Evolutionary conservation across 2,329 filamentous ascomycete species (phyloP).

Genomic region (Talaromyces amestolkiae): DNA sequence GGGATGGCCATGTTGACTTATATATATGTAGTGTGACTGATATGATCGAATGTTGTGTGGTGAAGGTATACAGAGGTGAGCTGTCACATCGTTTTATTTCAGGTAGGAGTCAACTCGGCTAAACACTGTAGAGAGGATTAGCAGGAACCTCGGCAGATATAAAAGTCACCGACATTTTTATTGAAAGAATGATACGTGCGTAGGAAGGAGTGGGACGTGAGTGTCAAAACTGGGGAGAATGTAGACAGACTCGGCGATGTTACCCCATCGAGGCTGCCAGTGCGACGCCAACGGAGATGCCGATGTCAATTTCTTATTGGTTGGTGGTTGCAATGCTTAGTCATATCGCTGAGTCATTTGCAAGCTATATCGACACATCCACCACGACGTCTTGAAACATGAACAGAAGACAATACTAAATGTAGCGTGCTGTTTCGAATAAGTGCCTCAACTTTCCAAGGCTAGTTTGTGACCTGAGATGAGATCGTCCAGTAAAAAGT

Average conservation of each 20-base stretch:
- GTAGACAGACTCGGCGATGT: not conserved
- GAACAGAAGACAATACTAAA: no score
- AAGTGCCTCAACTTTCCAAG: no score
- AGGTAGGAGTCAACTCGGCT: not conserved
- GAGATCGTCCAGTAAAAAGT: not conserved
- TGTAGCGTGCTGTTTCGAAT: no score
- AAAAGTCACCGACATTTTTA: not conserved
- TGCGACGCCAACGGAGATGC: not conserved
- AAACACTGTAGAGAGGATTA: no score
- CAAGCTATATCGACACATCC: not conserved
- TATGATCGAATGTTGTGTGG: not conserved
- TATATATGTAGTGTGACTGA: not conserved
- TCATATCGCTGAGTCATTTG: conserved; percentile 11
- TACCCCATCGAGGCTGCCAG: not conserved
- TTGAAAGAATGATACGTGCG: not conserved
- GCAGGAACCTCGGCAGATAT: not conserved
- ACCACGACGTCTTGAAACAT: not conserved
- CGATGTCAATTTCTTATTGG: not conserved
- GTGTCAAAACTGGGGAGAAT: not conserved
- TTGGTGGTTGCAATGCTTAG: not conserved
- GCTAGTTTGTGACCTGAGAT: not conserved
- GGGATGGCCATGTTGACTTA: conserved; percentile 21
- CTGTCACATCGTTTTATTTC: not conserved
- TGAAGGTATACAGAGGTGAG: not conserved
- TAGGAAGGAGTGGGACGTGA: not conserved